Percentiles rank a stretch among this genome's conserved stretches.
Conservation (phyloP, 306 rosid genomes). For the Glycine soja region DNA sequence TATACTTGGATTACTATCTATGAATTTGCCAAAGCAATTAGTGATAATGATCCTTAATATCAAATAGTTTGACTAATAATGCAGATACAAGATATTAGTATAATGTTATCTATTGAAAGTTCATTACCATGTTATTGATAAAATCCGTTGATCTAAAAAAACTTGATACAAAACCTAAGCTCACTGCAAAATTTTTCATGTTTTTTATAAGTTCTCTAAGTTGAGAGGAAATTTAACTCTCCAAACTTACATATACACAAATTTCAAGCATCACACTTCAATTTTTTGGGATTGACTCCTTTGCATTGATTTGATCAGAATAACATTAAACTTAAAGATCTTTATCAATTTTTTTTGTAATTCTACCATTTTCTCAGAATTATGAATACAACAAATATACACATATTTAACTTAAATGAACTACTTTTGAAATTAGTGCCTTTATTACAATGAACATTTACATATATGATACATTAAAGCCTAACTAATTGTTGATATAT, state of each 20-base stretch:
- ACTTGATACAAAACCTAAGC: neutral
- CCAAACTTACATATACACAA: conserved; percentile 12
- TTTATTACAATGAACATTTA: too few species aligned
- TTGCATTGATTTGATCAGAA: conserved; percentile 31
- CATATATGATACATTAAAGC: too few species aligned
- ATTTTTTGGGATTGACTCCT: conserved; percentile 19
- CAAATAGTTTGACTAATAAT: too few species aligned
- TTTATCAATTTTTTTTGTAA: conserved; percentile 4
- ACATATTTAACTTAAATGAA: too few species aligned
- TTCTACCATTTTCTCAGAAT: neutral
- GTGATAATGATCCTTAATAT: too few species aligned
- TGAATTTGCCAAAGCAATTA: too few species aligned
- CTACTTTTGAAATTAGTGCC: too few species aligned
- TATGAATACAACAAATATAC: neutral
- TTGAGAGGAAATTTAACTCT: conserved; percentile 18
- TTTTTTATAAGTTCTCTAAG: conserved; percentile 36
- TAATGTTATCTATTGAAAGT: too few species aligned
- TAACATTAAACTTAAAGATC: conserved; percentile 3
- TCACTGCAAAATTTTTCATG: neutral
- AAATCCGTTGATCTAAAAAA: neutral
- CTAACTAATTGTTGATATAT: too few species aligned
- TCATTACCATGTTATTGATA: neutral
- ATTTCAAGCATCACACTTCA: conserved; percentile 20
- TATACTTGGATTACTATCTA: too few species aligned
- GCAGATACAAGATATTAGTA: too few species aligned